Conservation (phyloP, 2,329 filamentous ascomycete species). For the Drechslerella coelobrocha region DNA sequence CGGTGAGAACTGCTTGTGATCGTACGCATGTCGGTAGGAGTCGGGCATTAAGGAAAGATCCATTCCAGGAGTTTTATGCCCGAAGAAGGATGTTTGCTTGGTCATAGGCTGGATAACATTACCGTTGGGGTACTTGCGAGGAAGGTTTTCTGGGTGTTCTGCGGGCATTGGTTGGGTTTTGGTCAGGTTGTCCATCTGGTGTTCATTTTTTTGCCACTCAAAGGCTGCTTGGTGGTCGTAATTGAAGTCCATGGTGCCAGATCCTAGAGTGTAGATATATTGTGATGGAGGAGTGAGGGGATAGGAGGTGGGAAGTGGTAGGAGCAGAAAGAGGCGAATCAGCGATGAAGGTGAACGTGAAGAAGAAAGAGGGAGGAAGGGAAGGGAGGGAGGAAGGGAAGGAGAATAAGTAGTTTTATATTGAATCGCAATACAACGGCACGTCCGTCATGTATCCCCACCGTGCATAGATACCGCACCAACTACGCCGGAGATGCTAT, state of each 20-base stretch:
- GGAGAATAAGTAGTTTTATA: too few species aligned
- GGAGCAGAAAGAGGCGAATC: background rate
- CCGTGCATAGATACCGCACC: too few species aligned
- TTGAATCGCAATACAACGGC: too few species aligned
- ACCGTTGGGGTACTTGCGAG: background rate
- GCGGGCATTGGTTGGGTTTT: background rate
- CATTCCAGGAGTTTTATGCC: background rate
- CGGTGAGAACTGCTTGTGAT: background rate
- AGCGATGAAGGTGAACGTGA: background rate
- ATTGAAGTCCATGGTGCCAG: slow-evolving; percentile 13
- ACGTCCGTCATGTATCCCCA: too few species aligned
- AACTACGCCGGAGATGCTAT: too few species aligned
- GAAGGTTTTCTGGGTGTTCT: background rate
- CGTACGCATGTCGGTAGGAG: background rate
- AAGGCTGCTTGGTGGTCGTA: slow-evolving; percentile 6
- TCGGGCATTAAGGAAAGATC: background rate
- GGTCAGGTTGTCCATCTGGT: background rate
- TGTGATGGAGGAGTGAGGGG: background rate
- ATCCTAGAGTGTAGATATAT: background rate
- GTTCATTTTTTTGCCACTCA: slow-evolving; percentile 11
- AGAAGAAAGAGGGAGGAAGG: background rate
- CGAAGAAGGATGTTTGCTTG: background rate
- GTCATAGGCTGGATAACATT: background rate
- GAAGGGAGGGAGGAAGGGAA: background rate
- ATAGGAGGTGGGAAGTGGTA: background rate